Evolutionary conservation across 495 filamentous ascomycete species (phyloP), one percentile per base, ranked within the genome.

Genomic region (Podospora anserina): DNA sequence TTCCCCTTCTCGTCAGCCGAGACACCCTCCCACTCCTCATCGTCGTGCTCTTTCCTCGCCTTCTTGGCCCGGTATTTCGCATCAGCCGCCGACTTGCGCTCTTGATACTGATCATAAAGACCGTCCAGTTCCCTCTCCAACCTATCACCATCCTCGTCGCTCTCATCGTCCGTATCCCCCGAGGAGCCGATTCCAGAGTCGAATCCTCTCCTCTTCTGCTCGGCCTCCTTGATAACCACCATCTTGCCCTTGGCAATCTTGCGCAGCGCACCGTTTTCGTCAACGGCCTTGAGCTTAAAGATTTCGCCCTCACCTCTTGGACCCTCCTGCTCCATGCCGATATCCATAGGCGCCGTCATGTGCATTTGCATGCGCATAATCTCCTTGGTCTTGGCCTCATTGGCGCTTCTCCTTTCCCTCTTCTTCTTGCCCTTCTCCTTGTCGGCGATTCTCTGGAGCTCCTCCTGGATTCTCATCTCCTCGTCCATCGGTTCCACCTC

Each of bases 261-360:
- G 67, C 88, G 87, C 61, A 89, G 79, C 4, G 86, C 90, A 49
- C 88, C 88, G 19, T 87, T 84, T 72, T 90, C 89, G 70, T 97
- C 93, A 34, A 96, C 84, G 15, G 85, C 75, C 75, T 92, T 94
- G 32, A 97, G 83, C 9, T 83, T 86, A 77, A 99, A 99, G 78
- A 96, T 94, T 4, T 88, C 83, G 58, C 91, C 91, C 19, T 89
- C 87, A 6, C 92, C 93, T 44, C 83, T 79, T 1, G 90, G 89
- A 15, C 91, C 91, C n/a, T 84, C 80, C 76, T 97, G 92, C 76
- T 97, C 94, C 82, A 95, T 89, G 70, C 95, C 95, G 71, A 99
- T 96, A 69, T 99, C 96, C 83, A 91, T 94, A 18, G 95, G 94
- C 1, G 92, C 90, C 18, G 89, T 92, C 96, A 99, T 98, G 78